A percentile compares a stretch with the other conserved stretches of the same genome.
These are phyloP conservation scores for Chytriomyces hyalinus DNA, from an alignment of 192 early-diverging fungal genomes.

Conservation along the genomic window DNA sequence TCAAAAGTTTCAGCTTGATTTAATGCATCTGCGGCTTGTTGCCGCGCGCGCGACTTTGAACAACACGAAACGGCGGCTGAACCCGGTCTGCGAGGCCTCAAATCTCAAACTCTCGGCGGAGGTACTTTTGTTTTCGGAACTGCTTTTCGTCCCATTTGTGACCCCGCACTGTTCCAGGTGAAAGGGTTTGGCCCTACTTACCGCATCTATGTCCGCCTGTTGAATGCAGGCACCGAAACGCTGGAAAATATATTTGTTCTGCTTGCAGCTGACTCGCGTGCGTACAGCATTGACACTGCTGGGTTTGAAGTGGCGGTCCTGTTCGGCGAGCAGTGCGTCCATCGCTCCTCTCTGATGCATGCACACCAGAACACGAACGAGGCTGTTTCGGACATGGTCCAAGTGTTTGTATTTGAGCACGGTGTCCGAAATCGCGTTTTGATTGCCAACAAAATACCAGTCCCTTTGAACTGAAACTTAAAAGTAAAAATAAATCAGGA, in stretches of 20 bases:
- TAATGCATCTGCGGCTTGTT: slow-evolving; percentile 10
- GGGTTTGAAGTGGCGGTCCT: slow-evolving; percentile 1
- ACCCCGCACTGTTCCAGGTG: neutral
- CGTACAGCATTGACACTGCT: neutral
- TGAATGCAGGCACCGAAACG: neutral
- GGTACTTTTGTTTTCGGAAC: neutral
- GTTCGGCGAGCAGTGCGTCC: neutral
- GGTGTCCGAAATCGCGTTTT: neutral
- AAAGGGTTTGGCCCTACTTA: slow-evolving; percentile 28
- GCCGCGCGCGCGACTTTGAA: neutral
- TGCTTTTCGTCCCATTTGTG: neutral
- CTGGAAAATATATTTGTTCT: neutral
- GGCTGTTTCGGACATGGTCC: neutral
- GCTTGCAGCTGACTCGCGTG: neutral
- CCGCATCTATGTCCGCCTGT: neutral
- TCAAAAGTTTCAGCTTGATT: slow-evolving; percentile 10
- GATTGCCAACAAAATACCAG: neutral
- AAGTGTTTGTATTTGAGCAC: neutral
- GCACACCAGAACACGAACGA: neutral
- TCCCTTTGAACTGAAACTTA: neutral
- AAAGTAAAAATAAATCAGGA: neutral
- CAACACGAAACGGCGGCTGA: neutral
- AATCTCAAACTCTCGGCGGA: neutral
- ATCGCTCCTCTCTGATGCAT: neutral
- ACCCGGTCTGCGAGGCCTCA: neutral